Evolutionary conservation across 345 rosid species (phyloP).

Genomic region (Clarkia xantiana): DNA sequence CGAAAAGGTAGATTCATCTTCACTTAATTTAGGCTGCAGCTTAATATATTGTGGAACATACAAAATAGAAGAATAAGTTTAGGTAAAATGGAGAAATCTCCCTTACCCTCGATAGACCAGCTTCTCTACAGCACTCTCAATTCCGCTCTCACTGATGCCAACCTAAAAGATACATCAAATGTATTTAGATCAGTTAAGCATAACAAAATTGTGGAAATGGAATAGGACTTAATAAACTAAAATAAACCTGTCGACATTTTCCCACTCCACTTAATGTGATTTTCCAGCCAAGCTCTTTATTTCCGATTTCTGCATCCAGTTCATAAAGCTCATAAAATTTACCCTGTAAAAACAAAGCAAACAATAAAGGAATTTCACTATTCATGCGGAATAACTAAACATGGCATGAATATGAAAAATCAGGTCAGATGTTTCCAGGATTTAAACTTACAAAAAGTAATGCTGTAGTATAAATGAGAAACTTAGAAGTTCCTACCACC

Average conservation of each 20-base stretch:
- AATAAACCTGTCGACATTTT: conserved; percentile 82
- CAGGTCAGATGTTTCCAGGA: no score
- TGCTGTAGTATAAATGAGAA: no score
- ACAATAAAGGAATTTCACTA: conserved; percentile 2
- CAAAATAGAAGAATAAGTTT: neutral
- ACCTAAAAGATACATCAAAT: conserved; percentile 30
- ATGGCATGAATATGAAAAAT: no score
- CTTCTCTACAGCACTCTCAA: conserved; percentile 82
- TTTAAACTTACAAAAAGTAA: no score
- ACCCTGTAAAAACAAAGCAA: conserved; percentile 35
- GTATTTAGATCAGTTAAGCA: no score
- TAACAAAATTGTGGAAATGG: neutral
- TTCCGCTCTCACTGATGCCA: conserved; percentile 74
- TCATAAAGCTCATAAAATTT: conserved; percentile 93
- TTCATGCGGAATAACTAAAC: no score
- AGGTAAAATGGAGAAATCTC: neutral
- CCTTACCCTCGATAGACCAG: conserved; percentile 87
- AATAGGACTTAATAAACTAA: conserved; percentile 1
- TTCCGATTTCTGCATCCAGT: conserved; percentile 91
- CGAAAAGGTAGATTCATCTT: no score
- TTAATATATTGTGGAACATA: no score
- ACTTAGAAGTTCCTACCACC: no score
- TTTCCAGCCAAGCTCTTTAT: conserved; percentile 92
- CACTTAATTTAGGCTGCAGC: no score
- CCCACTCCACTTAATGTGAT: conserved; percentile 87